phyloP scores from a whole-genome alignment of 176 grass and related monocot species.

The Bromus sterilis region DNA sequence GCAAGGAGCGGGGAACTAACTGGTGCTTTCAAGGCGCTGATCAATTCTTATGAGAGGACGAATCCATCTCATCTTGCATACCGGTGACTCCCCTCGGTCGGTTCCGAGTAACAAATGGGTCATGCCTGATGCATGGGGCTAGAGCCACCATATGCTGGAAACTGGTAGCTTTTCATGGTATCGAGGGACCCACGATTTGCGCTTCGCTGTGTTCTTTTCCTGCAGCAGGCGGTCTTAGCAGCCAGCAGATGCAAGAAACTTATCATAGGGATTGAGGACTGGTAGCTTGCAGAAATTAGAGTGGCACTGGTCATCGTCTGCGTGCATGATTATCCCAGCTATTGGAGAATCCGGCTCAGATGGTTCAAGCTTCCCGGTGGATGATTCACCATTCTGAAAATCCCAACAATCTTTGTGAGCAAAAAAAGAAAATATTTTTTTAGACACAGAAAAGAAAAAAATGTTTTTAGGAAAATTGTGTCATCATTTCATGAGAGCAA shows the following conservation, averaged over 20 bases:
- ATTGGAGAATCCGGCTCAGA: slow-evolving; percentile 20
- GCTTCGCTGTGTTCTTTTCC: not conserved
- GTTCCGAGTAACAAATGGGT: not conserved
- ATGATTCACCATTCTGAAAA: slow-evolving; percentile 46
- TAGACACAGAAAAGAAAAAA: no score
- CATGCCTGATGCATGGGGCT: not conserved
- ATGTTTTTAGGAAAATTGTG: not conserved
- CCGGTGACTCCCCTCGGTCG: not conserved
- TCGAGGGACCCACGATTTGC: not conserved
- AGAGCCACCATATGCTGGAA: not conserved
- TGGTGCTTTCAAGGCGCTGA: not conserved
- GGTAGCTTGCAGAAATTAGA: slow-evolving; percentile 59
- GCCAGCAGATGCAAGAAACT: slow-evolving; percentile 49
- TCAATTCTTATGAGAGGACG: not conserved
- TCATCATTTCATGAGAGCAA: not conserved
- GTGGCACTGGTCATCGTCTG: slow-evolving; percentile 31
- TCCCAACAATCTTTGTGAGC: slow-evolving; percentile 9
- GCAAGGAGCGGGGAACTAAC: not conserved
- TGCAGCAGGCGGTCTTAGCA: slow-evolving; percentile 31
- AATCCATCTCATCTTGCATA: not conserved
- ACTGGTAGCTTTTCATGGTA: not conserved
- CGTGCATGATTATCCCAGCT: not conserved
- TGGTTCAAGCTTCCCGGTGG: slow-evolving; percentile 15
- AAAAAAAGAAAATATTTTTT: no score
- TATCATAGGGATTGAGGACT: slow-evolving; percentile 66